Conservation (phyloP, 2,329 filamentous ascomycete genomes). For the Cladosporium sp. region DNA sequence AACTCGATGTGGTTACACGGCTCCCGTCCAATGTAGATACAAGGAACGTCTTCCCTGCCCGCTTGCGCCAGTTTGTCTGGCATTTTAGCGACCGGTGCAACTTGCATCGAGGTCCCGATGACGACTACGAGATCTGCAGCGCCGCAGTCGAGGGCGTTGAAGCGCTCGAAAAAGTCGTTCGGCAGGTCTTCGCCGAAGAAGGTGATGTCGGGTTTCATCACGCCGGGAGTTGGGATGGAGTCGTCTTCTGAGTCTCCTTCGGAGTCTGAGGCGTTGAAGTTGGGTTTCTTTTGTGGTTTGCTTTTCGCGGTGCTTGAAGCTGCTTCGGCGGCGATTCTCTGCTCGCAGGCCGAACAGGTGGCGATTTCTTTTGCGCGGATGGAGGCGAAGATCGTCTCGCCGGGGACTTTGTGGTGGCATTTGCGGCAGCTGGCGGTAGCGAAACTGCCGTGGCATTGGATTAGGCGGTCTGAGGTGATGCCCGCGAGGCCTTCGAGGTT, state of each 20-base stretch:
- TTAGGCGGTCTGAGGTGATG: constrained; percentile 72
- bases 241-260: constrained; percentile 55
- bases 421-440: constrained; percentile 85
- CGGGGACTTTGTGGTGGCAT: constrained; percentile 69
- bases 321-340: constrained; percentile 45
- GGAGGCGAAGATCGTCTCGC: constrained; percentile 73
- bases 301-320: constrained; percentile 29
- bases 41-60: constrained; percentile 23
- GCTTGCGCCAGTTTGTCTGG: constrained; percentile 28
- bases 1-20: constrained; percentile 88
- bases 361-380: constrained; percentile 74
- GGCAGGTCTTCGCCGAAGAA: constrained; percentile 94
- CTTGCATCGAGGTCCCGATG: constrained; percentile 93
- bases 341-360: constrained; percentile 67
- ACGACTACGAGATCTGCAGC: constrained; percentile 86
- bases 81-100: constrained; percentile 90
- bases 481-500: constrained; percentile 78
- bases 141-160: constrained; percentile 76
- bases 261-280: neutral
- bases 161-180: constrained; percentile 72
- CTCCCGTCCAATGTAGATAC: constrained; percentile 39
- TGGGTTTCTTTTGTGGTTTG: constrained; percentile 46
- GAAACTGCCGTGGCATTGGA: constrained; percentile 96
- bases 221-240: constrained; percentile 64
- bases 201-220: constrained; percentile 97